Conservation (phyloP, 2,329 filamentous ascomycete species). For the Cladophialophora immunda region DNA sequence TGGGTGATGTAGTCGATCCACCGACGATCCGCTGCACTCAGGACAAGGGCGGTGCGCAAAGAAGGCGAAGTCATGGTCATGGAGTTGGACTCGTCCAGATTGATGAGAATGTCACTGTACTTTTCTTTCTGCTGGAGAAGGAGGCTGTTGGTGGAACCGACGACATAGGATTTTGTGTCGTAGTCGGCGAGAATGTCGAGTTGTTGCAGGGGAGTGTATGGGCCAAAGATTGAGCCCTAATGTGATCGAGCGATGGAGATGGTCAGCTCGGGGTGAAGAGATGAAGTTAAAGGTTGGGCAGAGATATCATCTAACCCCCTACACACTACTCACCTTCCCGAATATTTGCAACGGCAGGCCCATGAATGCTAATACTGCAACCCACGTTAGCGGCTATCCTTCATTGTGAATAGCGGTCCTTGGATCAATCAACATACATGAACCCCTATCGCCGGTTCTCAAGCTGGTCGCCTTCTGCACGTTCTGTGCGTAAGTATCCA, state of each 20-base stretch:
- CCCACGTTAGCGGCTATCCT: neutral
- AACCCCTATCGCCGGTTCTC: slow-evolving; percentile 89
- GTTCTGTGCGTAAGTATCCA: slow-evolving; percentile 81
- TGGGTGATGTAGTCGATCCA: slow-evolving; percentile 98
- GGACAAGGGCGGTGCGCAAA: slow-evolving; percentile 75
- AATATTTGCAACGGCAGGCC: slow-evolving; percentile 94
- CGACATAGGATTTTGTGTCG: slow-evolving; percentile 95
- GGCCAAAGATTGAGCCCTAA: slow-evolving; percentile 92
- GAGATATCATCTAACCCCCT: neutral
- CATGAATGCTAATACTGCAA: slow-evolving; percentile 83
- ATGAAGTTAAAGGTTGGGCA: slow-evolving; percentile 53
- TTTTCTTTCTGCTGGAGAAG: slow-evolving; percentile 92
- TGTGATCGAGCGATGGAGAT: neutral
- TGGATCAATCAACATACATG: slow-evolving; percentile 58
- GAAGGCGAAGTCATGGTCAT: slow-evolving; percentile 85
- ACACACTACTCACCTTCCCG: slow-evolving; percentile 71
- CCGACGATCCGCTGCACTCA: slow-evolving; percentile 86
- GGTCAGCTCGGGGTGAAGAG: slow-evolving; percentile 52
- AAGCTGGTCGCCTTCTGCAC: slow-evolving; percentile 82
- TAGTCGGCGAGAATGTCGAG: slow-evolving; percentile 92
- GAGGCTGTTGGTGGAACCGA: slow-evolving; percentile 95
- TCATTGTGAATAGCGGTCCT: neutral
- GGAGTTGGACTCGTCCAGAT: slow-evolving; percentile 76
- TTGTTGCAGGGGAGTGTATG: slow-evolving; percentile 95
- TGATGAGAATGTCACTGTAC: slow-evolving; percentile 95